These are phyloP conservation scores for Trametes punicea DNA, from an alignment of 768 basidiomycete genomes.

Conservation along the genomic window DNA sequence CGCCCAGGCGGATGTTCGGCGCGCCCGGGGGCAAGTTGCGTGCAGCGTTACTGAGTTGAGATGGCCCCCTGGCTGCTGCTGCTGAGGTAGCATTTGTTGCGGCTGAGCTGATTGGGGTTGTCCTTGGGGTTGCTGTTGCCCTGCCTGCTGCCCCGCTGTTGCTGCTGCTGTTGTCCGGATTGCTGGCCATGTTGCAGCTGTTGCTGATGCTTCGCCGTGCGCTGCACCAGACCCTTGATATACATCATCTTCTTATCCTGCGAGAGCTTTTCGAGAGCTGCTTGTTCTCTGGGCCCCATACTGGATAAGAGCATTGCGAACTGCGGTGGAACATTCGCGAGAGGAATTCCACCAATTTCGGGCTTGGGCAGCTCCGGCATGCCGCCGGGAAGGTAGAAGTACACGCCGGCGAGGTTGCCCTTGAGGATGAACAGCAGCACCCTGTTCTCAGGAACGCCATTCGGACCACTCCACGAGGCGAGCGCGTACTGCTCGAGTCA, in stretches of 20 bases:
- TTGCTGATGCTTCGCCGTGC: slow-evolving; percentile 6
- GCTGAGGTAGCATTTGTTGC: slow-evolving; percentile 8
- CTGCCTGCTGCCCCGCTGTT: slow-evolving; percentile 26
- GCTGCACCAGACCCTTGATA: slow-evolving; percentile 2
- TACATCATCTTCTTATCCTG: slow-evolving; percentile 19
- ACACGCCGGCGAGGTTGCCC: slow-evolving; percentile 39
- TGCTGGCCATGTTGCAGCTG: slow-evolving; percentile 22
- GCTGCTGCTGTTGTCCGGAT: slow-evolving; percentile 25
- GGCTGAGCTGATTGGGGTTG: neutral
- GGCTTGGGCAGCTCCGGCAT: slow-evolving; percentile 48
- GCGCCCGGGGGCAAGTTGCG: neutral
- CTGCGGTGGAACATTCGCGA: slow-evolving; percentile 8
- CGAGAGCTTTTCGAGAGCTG: slow-evolving; percentile 13
- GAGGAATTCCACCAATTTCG: neutral
- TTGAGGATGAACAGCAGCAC: slow-evolving; percentile 45
- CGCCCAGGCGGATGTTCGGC: slow-evolving; percentile 1
- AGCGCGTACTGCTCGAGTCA: slow-evolving; percentile 42
- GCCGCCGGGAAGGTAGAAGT: slow-evolving; percentile 47
- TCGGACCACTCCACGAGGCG: slow-evolving; percentile 46
- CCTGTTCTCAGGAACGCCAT: slow-evolving; percentile 41
- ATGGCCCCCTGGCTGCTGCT: neutral
- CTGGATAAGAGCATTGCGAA: slow-evolving; percentile 3
- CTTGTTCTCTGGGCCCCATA: slow-evolving; percentile 14
- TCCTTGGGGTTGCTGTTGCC: slow-evolving; percentile 17
- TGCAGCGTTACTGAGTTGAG: neutral